Evolutionary conservation across 805 yeast species (phyloP).

Genomic region (Ogataea pilisensis): DNA sequence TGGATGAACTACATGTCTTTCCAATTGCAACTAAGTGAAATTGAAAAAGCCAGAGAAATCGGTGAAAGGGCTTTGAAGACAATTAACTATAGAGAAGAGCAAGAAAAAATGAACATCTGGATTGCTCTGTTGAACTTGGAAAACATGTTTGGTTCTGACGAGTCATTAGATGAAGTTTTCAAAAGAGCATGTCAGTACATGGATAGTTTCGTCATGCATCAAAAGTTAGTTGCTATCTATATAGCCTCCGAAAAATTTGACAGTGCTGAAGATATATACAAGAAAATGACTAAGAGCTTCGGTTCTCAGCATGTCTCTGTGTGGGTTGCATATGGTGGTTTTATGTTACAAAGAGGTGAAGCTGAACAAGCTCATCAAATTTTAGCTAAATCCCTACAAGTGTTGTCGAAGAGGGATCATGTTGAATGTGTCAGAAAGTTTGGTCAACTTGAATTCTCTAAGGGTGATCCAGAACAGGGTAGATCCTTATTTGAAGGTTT

Average conservation of each 20-base stretch:
- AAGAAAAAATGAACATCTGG: constrained; percentile 92
- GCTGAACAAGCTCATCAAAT: constrained; percentile 63
- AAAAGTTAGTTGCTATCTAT: constrained; percentile 71
- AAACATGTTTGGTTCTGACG: constrained; percentile 86
- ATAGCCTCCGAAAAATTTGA: constrained; percentile 66
- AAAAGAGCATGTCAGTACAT: constrained; percentile 83
- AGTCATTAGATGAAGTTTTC: constrained; percentile 74
- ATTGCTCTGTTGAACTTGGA: constrained; percentile 92
- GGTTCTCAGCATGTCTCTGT: constrained; percentile 62
- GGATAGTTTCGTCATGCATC: constrained; percentile 83
- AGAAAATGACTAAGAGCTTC: constrained; percentile 70
- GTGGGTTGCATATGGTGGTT: constrained; percentile 83
- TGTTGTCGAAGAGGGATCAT: constrained; percentile 67
- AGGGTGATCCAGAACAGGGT: constrained; percentile 93
- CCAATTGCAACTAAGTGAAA: constrained; percentile 90
- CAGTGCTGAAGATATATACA: constrained; percentile 67
- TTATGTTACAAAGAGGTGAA: constrained; percentile 55
- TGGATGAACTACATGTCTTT: constrained; percentile 99
- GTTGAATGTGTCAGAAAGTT: constrained; percentile 81
- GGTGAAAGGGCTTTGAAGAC: constrained; percentile 90
- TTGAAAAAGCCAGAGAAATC: constrained; percentile 90
- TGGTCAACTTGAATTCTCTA: constrained; percentile 80
- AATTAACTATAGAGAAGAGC: constrained; percentile 86
- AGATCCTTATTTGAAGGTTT: constrained; percentile 93
- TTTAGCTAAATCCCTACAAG: constrained; percentile 69